Evolutionary conservation across 495 filamentous ascomycete species (phyloP), one percentile per base, ranked within the genome.

Genomic region (Xylaria longipes): DNA sequence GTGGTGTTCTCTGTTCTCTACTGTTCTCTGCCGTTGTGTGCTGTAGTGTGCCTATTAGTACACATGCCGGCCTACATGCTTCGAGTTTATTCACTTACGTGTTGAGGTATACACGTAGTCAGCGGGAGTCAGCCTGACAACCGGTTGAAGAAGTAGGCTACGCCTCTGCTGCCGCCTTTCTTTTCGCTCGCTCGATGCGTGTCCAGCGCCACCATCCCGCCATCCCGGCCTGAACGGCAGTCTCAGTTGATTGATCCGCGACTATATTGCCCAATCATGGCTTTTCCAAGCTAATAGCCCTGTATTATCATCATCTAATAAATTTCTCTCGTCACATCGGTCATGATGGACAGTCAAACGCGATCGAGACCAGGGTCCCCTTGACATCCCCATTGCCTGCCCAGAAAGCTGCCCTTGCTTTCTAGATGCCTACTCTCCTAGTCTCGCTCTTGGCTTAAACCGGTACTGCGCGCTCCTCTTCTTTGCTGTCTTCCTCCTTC

Each of bases 171-270:
- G 35, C 60, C 54, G 33, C 45, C 56, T 61, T 46, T 50, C 68
- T 63, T 58, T 70, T 62, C 57, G 31, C 61, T 60, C 39, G 60
- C 39, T 60, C 45, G 52, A 66, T 71, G 69, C 69, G 62, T 66
- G 69, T 65, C 62, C 45, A 72, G 57, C 70, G 70, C 70, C 70
- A 72, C 70, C 63, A 50, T 41, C 37, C 70, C 65, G 65, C 70
- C 65, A 72, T 72, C 64, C 70, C 70, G 65, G 37, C 73, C 75
- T 72, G 22, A 74, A 73, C 77, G 72, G 70, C 75, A 77, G 73
- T 79, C 72, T 77, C 72, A 77, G 75, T 79, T 76, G 72, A 78
- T 74, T 73, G 77, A 77, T 74, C 77, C 75, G 74, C 72, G 67
- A 71, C 65, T 67, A 50, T 66, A 67, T 74, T 73, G 63, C 77